Conservation (phyloP, 345 rosid genomes). For the Odontarrhena argentea region DNA sequence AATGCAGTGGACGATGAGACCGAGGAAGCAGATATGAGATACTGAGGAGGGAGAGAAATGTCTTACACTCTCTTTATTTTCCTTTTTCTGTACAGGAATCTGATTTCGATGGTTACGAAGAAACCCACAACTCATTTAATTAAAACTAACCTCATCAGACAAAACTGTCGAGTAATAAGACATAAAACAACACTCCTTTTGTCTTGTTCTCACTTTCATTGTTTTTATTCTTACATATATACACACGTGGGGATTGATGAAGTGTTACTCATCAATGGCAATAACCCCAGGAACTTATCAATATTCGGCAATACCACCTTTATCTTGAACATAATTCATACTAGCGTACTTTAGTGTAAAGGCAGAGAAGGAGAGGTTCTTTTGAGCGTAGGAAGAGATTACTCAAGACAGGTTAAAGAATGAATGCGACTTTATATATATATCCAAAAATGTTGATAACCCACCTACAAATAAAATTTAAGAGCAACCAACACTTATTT, state of each 20-base stretch:
- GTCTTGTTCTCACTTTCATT: slow-evolving; percentile 16
- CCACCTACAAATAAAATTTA: neutral
- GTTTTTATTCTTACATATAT: neutral
- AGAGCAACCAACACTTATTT: neutral
- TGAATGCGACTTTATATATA: neutral
- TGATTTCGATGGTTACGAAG: slow-evolving; percentile 43
- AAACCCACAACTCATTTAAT: neutral
- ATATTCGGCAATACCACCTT: neutral
- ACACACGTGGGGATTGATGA: too few species aligned
- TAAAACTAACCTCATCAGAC: slow-evolving; percentile 28
- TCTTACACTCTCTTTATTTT: neutral
- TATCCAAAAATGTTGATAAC: neutral
- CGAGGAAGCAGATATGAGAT: slow-evolving; percentile 23
- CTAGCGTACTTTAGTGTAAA: neutral
- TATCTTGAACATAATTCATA: neutral
- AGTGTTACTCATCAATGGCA: neutral
- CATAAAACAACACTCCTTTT: slow-evolving; percentile 14
- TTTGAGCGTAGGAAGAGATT: neutral
- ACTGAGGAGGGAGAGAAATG: neutral
- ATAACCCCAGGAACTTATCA: neutral
- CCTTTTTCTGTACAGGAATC: slow-evolving; percentile 9
- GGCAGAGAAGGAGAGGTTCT: neutral
- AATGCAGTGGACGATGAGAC: slow-evolving; percentile 39
- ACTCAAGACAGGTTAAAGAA: neutral
- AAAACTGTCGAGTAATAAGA: slow-evolving; percentile 2